Evolutionary conservation across 1,139 yeast species (phyloP), one percentile per base, ranked within the genome.

Genomic region (Arxiozyma bovina): DNA sequence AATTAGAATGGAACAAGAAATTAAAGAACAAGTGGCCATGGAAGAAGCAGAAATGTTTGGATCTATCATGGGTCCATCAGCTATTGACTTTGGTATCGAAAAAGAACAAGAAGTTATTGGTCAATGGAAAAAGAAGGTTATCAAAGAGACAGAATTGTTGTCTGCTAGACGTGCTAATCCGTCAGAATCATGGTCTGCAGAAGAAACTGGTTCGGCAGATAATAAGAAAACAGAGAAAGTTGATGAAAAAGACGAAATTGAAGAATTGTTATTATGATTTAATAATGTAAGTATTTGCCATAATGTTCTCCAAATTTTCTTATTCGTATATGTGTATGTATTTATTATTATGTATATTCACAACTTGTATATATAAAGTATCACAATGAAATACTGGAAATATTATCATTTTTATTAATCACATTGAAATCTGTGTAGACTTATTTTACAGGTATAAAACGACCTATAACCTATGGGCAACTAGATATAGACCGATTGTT

Each of bases 31-130:
- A 54, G 85, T 93, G 4, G 80, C 90, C 4, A 77, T 77, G 58
- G 99, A 93, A 76, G 97, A 93, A 70, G 82, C 91, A 18, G 75
- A 76, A 53, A 85, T 91, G 96, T 82, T 76, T 65, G 98, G 98
- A 9, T 85, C 95, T 1, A 80, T 84, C 7, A 88, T 77, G 69
- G 80, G 82, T 50, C 73, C 78, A 50, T 74, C 87, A 42, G 73
- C 82, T 58, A 72, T 88, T 57, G 85, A 85, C 54, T 75, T 77
- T 66, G 96, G 95, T 61, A 71, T 87, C 56, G 76, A 77, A 56
- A 77, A 78, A 62, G 98, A 93, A 73, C 89, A 86, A 68, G 74
- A 75, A 60, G 79, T 78, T 53, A 77, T 91, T 54, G 85, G 83
- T 60, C 75, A 77, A 57, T 91, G 96, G 96, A 82, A 81, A 60